A percentile compares a stretch with the other conserved stretches of the same genome.
phyloP scores from a whole-genome alignment of 495 filamentous ascomycete species.

The Ascobolus immersus region DNA sequence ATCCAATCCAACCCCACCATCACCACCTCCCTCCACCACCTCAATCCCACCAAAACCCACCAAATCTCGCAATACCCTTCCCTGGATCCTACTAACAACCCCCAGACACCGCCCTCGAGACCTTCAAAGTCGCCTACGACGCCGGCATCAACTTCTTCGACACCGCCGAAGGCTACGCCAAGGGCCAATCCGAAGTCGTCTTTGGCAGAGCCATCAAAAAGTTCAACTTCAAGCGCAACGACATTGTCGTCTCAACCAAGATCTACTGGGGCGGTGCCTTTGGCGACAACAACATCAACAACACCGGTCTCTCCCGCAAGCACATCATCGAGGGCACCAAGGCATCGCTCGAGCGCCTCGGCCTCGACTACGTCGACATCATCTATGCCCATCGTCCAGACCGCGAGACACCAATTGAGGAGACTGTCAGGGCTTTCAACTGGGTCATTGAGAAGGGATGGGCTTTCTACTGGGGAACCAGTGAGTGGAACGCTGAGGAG shows the following conservation, averaged over 20 bases:
- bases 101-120: slow-evolving; percentile 34
- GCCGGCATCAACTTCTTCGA: slow-evolving; percentile 43
- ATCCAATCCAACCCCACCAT: neutral
- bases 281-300: slow-evolving; percentile 36
- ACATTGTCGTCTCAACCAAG: slow-evolving; percentile 73
- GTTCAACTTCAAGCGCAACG: slow-evolving; percentile 50
- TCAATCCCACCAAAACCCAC: neutral
- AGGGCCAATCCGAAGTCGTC: slow-evolving; percentile 29
- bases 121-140: slow-evolving; percentile 54
- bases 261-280: slow-evolving; percentile 43
- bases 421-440: slow-evolving; percentile 66
- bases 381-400: slow-evolving; percentile 72
- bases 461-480: slow-evolving; percentile 79
- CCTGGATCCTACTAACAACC: too few species aligned
- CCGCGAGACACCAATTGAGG: slow-evolving; percentile 60
- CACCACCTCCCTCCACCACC: neutral
- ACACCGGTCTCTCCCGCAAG: slow-evolving; percentile 49
- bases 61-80: too few species aligned
- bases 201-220: slow-evolving; percentile 34
- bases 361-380: slow-evolving; percentile 52
- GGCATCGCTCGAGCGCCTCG: slow-evolving; percentile 38
- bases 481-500: slow-evolving; percentile 62
- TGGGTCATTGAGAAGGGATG: slow-evolving; percentile 50
- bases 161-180: slow-evolving; percentile 27
- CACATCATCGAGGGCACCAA: slow-evolving; percentile 52